Percentiles rank a stretch among this genome's conserved stretches.
Conservation (phyloP, 345 rosid species). For the Draba incana region DNA sequence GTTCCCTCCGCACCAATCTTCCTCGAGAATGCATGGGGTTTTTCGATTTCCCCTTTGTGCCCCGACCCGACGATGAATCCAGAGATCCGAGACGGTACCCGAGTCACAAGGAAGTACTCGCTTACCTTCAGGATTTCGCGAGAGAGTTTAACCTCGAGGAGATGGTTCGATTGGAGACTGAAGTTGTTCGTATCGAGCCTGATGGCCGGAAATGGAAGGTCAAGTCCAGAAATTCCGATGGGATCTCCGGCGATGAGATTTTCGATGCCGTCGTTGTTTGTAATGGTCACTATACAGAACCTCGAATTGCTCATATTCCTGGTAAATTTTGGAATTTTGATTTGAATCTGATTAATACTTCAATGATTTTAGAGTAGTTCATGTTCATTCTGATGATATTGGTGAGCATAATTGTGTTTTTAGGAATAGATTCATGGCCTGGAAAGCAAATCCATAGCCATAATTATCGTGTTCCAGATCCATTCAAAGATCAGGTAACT, state of each 20-base stretch:
- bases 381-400: too few species aligned
- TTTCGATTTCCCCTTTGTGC: constrained; percentile 70
- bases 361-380: too few species aligned
- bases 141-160: constrained; percentile 62
- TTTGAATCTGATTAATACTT: too few species aligned
- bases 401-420: too few species aligned
- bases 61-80: constrained; percentile 31
- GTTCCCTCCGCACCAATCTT: constrained; percentile 83
- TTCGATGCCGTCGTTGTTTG: constrained; percentile 77
- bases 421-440: constrained; percentile 69
- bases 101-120: constrained; percentile 68
- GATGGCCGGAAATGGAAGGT: constrained; percentile 56
- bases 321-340: constrained; percentile 39
- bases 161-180: constrained; percentile 65
- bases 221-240: constrained; percentile 42
- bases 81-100: constrained; percentile 79
- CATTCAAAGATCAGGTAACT: constrained; percentile 59
- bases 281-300: constrained; percentile 71
- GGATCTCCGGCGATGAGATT: constrained; percentile 41
- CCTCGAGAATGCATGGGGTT: constrained; percentile 91
- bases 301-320: constrained; percentile 65
- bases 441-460: constrained; percentile 86
- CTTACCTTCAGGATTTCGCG: constrained; percentile 65
- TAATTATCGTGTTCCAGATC: constrained; percentile 67
- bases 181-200: constrained; percentile 45